Evolutionary conservation across 1,139 yeast genomes (phyloP), one percentile per base, ranked within the genome.

Genomic region (Zygoascus hellenicus): DNA sequence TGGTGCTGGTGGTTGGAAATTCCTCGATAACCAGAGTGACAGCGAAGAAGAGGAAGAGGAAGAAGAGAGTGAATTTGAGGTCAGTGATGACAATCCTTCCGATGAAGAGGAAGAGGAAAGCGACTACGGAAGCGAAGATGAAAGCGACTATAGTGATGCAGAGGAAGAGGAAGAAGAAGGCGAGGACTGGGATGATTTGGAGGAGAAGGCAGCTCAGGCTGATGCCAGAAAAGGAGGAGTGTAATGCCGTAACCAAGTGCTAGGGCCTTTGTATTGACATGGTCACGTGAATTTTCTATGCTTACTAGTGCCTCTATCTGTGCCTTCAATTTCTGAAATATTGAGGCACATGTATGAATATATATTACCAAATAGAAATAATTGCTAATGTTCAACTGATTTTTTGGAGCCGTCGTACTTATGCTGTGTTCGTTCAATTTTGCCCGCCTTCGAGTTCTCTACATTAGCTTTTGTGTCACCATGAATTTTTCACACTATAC

Each of bases 1-100:
- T 37, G 92, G 85, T 61, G 64, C 62, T 17, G 98, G 98, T 47
- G 97, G 98, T 47, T 92, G 99, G 99, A 77, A 81, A 37, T 88
- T 92, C 77, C 77, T 92, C 65, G 83, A 78, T 48, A 66, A 67
- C 45, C 80, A 71, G 46, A 76, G 68, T 15, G 66, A 67, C 32
- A 71, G 69, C 9, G 77, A 66, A 22, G 73, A 64, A 19, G 81
- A 72, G 42, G 71, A 66, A 39, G 76, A 73, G 26, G 16, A 17
- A 6, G 46, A 42, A 28, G 71, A 64, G 52, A 57, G 63, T 32
- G 72, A 68, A 49, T 66, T 66, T 48, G 58, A 61, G 40, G 69
- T 62, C 14, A 54, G 61, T 16, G 68, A 63, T 39, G 64, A 51
- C 9, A 58, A 59, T 26, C 66, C 65, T 4, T 48, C 54, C 10